Base-by-base conservation (phyloP, 2,329 filamentous ascomycete genomes). In the Plenodomus lindquistii region DNA sequence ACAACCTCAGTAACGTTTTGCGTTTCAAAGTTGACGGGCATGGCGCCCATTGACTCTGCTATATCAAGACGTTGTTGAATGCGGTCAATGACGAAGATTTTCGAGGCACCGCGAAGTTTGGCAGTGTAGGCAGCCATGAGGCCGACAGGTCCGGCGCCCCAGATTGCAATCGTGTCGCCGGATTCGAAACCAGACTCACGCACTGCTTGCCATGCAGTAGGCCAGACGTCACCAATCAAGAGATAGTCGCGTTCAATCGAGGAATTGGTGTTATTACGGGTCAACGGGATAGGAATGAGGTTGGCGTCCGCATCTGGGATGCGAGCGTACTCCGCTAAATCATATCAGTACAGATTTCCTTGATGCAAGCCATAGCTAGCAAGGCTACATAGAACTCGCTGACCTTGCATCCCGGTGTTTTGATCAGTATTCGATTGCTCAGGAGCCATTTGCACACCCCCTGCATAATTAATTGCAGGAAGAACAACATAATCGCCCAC, bases 401-500 rank as follows among this genome's bases (percentile, higher is more conserved):
- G 3, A 41, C 39, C 19, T 15, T 34, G 24, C 39, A 41, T n/a
- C 18, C 39, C 39, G 19, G 21, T n/a, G n/a, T n/a, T n/a, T n/a
- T n/a, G n/a, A n/a, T n/a, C n/a, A n/a, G n/a, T n/a, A n/a, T n/a
- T n/a, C n/a, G n/a, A n/a, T n/a, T n/a, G n/a, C n/a, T n/a, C n/a
- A n/a, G n/a, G 19, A 27, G 39, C 20, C 15, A 21, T 6, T 20
- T 16, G 16, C 13, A 2, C 49, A 7, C 34, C 15, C 50, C n/a
- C 43, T 39, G 16, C 46, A 44, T 5, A 42, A 4, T 4, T 41
- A 36, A 20, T 64, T n/a, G n/a, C 60, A 3, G 65, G 57, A 9
- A 67, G 24, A 19, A 59, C 54, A 1, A 70, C 66, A 13, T 41
- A 46, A 76, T 96, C 92, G 65, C 92, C 92, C 37, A 88, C 80